Evolutionary conservation across 257 asterid species (phyloP), one percentile per base, ranked within the genome.

Genomic region (Echites panduratus): DNA sequence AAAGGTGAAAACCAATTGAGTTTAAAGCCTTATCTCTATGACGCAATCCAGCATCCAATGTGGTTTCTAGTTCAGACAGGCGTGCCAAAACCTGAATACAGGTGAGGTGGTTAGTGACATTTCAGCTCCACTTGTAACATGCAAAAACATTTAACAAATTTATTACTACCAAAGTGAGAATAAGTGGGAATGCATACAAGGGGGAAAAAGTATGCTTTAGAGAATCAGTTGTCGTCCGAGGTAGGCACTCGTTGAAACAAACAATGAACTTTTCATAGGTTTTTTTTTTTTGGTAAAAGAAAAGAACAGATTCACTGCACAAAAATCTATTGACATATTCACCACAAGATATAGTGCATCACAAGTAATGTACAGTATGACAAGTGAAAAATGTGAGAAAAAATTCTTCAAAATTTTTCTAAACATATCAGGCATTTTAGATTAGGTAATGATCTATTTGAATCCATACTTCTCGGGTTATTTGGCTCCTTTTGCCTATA

Each of bases 11-110:
- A 29, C 95, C 96, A 82, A 95, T 85, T 75, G 96, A 85, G 35
- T 87, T 79, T 56, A 95, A 89, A 78, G 93, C 92, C 84, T 83
- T 78, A 81, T 92, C 86, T 69, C 96, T 91, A 77, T 95, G 99
- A 61, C 84, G 85, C 61, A 86, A 78, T 77, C 99, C 96, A 82
- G 97, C 98, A 82, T 90, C 96, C 79, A 95, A 84, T 64, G 99
- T 95, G 71, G 93, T 84, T 75, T 88, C 97, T 75, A 95, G 82
- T 81, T 95, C 99, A 83, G 94, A 89, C 62, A 90, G 81, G 83
- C 90, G 96, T 75, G 94, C 89, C 67, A 87, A 76, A 75, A 95
- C 97, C 98, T 95, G 88, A 27, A 76, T 76, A 79, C 47, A 76
- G 70, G 72, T 80, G 38, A 76, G 71, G 70, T 79, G 70, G 81